Conservation (phyloP, 345 rosid genomes). For the Noccaea caerulescens region DNA sequence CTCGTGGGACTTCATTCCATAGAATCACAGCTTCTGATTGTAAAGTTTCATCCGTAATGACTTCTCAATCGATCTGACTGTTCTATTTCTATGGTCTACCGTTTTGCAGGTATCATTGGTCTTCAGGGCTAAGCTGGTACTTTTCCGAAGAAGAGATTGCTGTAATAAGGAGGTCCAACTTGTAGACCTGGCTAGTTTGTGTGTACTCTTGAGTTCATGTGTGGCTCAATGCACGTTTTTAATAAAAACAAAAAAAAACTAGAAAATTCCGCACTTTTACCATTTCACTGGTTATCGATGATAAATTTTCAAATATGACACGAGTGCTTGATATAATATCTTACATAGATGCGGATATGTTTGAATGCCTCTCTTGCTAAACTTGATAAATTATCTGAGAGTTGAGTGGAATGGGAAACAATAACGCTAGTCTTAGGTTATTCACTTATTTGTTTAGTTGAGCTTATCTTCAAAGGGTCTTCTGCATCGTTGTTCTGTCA, state of each 20-base stretch:
- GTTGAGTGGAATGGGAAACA: not conserved
- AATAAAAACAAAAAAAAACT: no score
- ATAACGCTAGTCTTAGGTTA: no score
- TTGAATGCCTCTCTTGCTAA: not conserved
- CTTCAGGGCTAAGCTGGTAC: conserved; percentile 43
- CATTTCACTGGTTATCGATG: not conserved
- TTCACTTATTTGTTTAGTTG: no score
- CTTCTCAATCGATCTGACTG: conserved; percentile 13
- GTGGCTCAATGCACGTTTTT: no score
- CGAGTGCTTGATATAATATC: not conserved
- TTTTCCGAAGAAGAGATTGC: conserved; percentile 8
- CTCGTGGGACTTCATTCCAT: conserved; percentile 5
- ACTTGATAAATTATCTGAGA: not conserved
- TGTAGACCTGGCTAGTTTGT: conserved; percentile 26
- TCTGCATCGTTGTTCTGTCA: not conserved
- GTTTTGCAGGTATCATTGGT: conserved; percentile 45
- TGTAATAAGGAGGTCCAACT: conserved; percentile 35
- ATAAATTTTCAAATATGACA: not conserved
- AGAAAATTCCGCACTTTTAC: not conserved
- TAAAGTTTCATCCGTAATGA: conserved; percentile 4
- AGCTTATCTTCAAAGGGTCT: no score
- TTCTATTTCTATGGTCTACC: not conserved
- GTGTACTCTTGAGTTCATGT: not conserved
- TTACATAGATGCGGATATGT: not conserved
- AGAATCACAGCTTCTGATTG: not conserved